Base-by-base conservation (phyloP, 345 rosid species). In the Euphorbia pulcherrima region DNA sequence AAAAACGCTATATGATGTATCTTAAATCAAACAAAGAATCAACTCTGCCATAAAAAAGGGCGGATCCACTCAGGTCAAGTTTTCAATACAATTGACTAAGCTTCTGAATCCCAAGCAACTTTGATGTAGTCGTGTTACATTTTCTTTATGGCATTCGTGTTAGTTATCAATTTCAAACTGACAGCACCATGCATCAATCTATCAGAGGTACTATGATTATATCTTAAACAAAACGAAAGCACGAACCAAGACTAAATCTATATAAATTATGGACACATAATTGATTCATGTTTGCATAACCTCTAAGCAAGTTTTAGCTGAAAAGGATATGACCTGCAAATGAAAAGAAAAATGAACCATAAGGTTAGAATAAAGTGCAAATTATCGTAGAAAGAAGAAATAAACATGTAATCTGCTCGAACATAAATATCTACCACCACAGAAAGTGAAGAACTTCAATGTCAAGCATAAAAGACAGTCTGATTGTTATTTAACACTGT, bases 301-400 rank as follows among this genome's bases (percentile, higher is more conserved):
- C 29, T 12, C 60, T 71, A 40, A 37, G n/a, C 14, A 75, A 62
- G 30, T 21, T 69, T 23, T 39, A 55, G 20, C 7, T 57, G 23
- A 71, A 77, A 90, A 90, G 97, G 98, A 92, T 92, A 92, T 93
- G 98, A 93, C 98, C 97, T 92, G 90, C 87, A 77, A 69, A 65
- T 27, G 59, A 64, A 71, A 40, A 74, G 41, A 59, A 21, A 73
- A 52, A n/a, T 29, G 29, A 56, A 41, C 24, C 17, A 57, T 9
- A 60, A 28, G 40, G 44, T 53, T 20, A 29, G 58, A 47, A 65
- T n/a, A 44, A 7, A 39, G 9, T 17, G 48, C 8, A 60, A 7
- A 18, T 10, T 47, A 10, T 12, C 28, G 5, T 33, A 63, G 47
- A 44, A 14, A 65, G 8, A 24, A 71, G 2, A n/a, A 59, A 55